Evolutionary conservation across 169 alveolate species (phyloP).

Genomic region (Eimeria sp.): DNA sequence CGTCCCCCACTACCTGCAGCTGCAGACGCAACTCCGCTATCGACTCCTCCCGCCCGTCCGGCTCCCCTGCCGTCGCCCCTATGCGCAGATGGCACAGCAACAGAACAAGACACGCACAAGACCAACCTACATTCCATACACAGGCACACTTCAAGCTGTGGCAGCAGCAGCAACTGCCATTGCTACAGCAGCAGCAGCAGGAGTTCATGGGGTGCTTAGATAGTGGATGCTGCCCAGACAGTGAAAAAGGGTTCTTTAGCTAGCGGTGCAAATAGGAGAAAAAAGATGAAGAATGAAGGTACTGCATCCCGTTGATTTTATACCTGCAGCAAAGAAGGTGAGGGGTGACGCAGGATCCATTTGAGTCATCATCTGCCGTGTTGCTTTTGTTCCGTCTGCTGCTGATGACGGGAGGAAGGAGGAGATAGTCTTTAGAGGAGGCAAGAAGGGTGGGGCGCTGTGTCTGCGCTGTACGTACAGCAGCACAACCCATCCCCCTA

Average conservation of each 20-base stretch:
- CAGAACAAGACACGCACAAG: not conserved
- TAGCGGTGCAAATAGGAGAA: not conserved
- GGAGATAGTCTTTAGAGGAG: conserved; percentile 5
- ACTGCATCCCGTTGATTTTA: not conserved
- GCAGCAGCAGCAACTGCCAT: not conserved
- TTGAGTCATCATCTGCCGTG: not conserved
- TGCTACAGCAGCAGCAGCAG: not conserved
- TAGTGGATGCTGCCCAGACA: too few species aligned
- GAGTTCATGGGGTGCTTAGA: too few species aligned
- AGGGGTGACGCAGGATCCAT: not conserved
- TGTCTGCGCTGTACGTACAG: conserved; percentile 52
- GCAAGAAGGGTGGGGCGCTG: conserved; percentile 68
- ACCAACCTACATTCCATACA: not conserved
- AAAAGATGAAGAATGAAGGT: not conserved
- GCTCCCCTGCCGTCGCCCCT: conserved; percentile 71
- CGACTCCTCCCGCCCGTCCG: conserved; percentile 60
- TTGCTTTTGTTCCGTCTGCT: not conserved
- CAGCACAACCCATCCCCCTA: not conserved
- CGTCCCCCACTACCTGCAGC: conserved; percentile 11
- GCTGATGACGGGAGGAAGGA: not conserved
- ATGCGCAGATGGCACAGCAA: not conserved
- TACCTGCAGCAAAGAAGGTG: not conserved
- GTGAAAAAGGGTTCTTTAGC: too few species aligned
- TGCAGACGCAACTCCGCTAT: conserved; percentile 67
- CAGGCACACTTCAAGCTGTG: not conserved